Base-by-base conservation (phyloP, 495 filamentous ascomycete genomes). In the Aspergillus kassunensis region DNA sequence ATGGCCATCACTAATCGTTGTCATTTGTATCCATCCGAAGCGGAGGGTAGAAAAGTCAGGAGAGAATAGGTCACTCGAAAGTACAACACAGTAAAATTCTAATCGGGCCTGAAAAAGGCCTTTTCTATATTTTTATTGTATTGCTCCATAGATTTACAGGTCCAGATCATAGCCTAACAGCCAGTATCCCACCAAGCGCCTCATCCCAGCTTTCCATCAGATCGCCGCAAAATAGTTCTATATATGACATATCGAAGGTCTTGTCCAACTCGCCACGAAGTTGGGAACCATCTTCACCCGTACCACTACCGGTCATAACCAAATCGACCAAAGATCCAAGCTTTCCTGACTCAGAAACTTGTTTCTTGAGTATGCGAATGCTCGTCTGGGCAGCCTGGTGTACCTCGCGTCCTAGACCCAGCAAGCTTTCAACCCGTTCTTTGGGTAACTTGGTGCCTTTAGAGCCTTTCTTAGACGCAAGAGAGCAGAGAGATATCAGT, bases 131-230 rank as follows among this genome's bases (percentile, higher is more conserved):
- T n/a, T n/a, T n/a, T n/a, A n/a, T 16, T 9, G 15, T 24, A 34
- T 16, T 31, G 30, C n/a, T n/a, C n/a, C 1, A 25, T 23, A 46
- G 23, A 46, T 46, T 6, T 46, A 35, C 35, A 35, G n/a, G 9
- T 24, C 20, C 10, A 42, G 30, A 44, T 67, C 53, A 73, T 23
- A 71, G 46, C 34, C 49, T 67, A 35, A 74, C 67, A 6, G 40
- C 39, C 56, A 76, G 37, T 31, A 75, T 51, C 10, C 70, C 72
- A 15, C 67, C 64, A 20, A 77, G 63, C 12, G 59, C 71, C 36
- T 74, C 70, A 34, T 73, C 70, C 74, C 74, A 77, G 54, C 74
- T 76, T 42, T 77, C 72, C 64, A 70, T 73, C 58, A 77, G 51
- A 35, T 68, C 59, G 18, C 67, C 71, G 46, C 66, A 72, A 56